Evolutionary conservation across 345 rosid genomes (phyloP), one percentile per base, ranked within the genome.

Genomic region (Luvunga scandens): DNA sequence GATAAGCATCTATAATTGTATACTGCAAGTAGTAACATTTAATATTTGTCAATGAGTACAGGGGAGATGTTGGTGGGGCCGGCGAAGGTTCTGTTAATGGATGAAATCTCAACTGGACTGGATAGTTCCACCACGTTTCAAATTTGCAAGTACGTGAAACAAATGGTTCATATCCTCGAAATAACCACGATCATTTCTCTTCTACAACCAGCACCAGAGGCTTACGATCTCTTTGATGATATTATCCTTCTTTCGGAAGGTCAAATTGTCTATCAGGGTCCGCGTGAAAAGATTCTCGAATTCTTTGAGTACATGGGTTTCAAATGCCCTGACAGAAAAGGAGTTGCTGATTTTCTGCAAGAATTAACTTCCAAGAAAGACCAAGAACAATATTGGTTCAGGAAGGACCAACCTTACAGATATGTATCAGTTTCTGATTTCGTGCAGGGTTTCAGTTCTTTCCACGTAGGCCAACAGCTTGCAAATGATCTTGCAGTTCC

Each of bases 31-130:
- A 19, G 16, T 27, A 50, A 28, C 19, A 31, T 10, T 30, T 50
- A 3, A 0, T 21, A 4, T 50, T 0, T 45, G 50, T 4, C 21
- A 66, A 34, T 39, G 24, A 28, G 7, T 83, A 85, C 90, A 94
- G 98, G 98, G 62, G 98, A 94, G 83, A 94, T 94, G 98, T 74
- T 94, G 87, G 97, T 89, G 16, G 98, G 97, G 79, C 97, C 98
- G 1, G 97, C 98, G 2, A 93, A 88, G 78, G 97, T 90, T 33
- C 87, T 90, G 57, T 84, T 92, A 70, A 94, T 94, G 98, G 98
- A 94, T 80, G 98, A 94, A 83, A 94, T 94, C 77, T 94, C 98
- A 69, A 94, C 96, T 25, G 98, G 98, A 78, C 76, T 92, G 81
- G 98, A 94, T 72, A 92, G 98, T 83, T 91, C 97, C 28, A 94